Base-by-base conservation (phyloP, 306 rosid genomes). In the Vachellia collinsii region DNA sequence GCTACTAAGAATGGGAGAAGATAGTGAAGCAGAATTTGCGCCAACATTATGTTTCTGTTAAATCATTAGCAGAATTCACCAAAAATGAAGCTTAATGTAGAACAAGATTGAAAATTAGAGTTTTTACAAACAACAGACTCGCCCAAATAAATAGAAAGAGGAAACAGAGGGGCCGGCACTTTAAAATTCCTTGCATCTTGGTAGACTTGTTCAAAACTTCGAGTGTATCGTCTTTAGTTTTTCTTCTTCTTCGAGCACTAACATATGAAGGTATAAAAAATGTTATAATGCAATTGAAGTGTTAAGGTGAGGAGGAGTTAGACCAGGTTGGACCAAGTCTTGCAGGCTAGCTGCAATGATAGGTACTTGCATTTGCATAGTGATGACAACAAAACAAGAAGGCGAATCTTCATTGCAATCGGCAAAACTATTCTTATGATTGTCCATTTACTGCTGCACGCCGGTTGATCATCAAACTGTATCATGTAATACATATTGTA, bases 81-180 rank as follows among this genome's bases (percentile, higher is more conserved):
- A 72, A 47, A 29, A 17, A 19, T 53, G 11, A 38, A 36, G 20
- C 67, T 42, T 39, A 20, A 1, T 41, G 70, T 20, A 51, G 4
- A 43, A n/a, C n/a, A 3, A 1, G 25, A 11, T 12, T 20, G 3
- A 23, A 59, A 59, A 14, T 22, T 9, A 4, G 16, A 59, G 22
- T 22, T 11, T 23, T 16, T 23, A 20, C 16, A 23, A 59, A 10
- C 37, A 59, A 59, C 65, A 22, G 11, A 59, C 65, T 59, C 65
- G 3, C 37, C 65, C 65, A 3, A n/a, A 70, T 19, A 38, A 70
- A 67, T 0, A 29, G 34, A 67, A 59, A 70, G 54, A 12, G 7
- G 12, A 75, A 53, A 3, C 34, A 0, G 11, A 56, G 37, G 65
- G 56, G 82, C 73, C 77, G 41, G 83, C 89, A 74, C 70, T 6